Base-by-base conservation (phyloP, 2,329 filamentous ascomycete species). In the Aspergillus sp. region DNA sequence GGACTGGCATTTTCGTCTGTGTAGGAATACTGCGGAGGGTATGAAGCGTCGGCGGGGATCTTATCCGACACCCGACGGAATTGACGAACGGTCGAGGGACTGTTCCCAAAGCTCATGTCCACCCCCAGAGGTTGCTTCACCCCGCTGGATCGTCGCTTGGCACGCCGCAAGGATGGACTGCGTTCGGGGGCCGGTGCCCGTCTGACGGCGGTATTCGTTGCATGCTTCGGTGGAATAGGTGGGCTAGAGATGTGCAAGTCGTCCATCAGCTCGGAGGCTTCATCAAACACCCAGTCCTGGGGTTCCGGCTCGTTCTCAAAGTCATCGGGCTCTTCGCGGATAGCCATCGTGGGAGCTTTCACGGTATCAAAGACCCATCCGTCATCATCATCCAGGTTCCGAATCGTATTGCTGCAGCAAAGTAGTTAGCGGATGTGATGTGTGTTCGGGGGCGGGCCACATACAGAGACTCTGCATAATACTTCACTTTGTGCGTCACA, bases 341-440 rank as follows among this genome's bases (percentile, higher is more conserved):
- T 83, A 32, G 89, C 81, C 63, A 80, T 76, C 0, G 90, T 91
- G 7, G 82, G 76, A 10, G 86, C 84, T 75, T 91, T 95, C 72
- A 98, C 88, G 0, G 94, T 98, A 71, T 97, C 94, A 73, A 98
- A 98, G 2, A 96, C 89, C 94, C 94, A 98, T 65, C 91, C 93
- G 65, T 97, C 92, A 15, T 91, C 83, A 5, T 92, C 89, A 2
- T 86, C 83, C 2, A 85, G 83, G 57, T 72, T 69, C 25, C 73
- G 71, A 38, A 96, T 85, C 8, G 86, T 88, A 68, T 89, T 86
- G 52, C 82, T 85, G n/a, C 13, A 50, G 43, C n/a, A 17, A 48
- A 51, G 13, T 12, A 28, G 57, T 68, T 38, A 68, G 67, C 25
- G 6, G 23, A 74, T 68, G 45, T 5, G 32, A 47, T 13, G 12